Percentiles rank a stretch among this genome's conserved stretches.
phyloP scores from a whole-genome alignment of 768 basidiomycete genomes.

The Butyriboletus loyo region DNA sequence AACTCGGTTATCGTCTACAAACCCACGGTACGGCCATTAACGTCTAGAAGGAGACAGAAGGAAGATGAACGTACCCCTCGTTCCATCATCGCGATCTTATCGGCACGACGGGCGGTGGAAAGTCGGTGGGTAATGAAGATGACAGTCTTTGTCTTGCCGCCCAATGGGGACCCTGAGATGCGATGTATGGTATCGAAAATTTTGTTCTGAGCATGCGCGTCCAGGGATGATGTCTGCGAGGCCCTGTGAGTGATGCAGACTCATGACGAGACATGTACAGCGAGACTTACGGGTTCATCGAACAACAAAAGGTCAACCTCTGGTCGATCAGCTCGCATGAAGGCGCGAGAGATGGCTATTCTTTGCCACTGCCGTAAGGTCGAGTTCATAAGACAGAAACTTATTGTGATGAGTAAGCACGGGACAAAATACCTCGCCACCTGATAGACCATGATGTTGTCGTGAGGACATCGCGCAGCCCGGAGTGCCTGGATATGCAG shows the following conservation, averaged over 20 bases:
- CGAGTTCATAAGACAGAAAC: slow-evolving; percentile 5
- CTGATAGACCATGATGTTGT: slow-evolving; percentile 67
- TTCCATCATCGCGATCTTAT: slow-evolving; percentile 87
- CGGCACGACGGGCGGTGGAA: slow-evolving; percentile 76
- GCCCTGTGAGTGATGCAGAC: background rate
- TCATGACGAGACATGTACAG: slow-evolving; percentile 3
- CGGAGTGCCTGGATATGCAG: slow-evolving; percentile 29
- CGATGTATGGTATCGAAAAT: slow-evolving; percentile 74
- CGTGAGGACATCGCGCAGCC: slow-evolving; percentile 32
- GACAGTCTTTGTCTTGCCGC: slow-evolving; percentile 63
- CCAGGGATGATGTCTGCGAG: slow-evolving; percentile 71
- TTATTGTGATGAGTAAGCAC: slow-evolving; percentile 14
- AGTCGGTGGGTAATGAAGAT: slow-evolving; percentile 84
- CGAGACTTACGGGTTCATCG: slow-evolving; percentile 72
- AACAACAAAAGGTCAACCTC: slow-evolving; percentile 78
- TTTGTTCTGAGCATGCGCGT: slow-evolving; percentile 75
- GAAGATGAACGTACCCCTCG: slow-evolving; percentile 48
- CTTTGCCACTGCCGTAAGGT: slow-evolving; percentile 68
- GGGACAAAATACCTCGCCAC: slow-evolving; percentile 66
- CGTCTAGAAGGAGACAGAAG: slow-evolving; percentile 6
- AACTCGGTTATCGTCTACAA: slow-evolving; percentile 70
- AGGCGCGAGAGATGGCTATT: slow-evolving; percentile 81
- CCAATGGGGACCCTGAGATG: slow-evolving; percentile 55
- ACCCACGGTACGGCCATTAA: slow-evolving; percentile 23
- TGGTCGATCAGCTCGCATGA: slow-evolving; percentile 76